Evolutionary conservation across 2,329 filamentous ascomycete genomes (phyloP), one percentile per base, ranked within the genome.

Genomic region (Microcera coccophila): DNA sequence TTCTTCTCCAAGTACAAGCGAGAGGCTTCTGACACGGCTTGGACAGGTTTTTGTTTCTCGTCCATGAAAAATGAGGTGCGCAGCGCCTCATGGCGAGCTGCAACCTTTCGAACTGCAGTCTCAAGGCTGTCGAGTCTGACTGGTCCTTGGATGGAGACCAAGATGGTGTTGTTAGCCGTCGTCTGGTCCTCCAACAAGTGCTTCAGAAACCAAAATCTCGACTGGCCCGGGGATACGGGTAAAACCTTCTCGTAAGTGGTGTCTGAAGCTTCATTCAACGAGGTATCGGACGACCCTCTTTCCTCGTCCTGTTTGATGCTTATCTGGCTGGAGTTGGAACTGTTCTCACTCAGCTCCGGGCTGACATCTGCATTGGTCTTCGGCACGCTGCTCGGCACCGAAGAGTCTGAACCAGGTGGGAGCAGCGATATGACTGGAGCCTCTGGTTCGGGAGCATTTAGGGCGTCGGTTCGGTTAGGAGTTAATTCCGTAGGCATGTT

Each of bases 141-240:
- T 5, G 33, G 39, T 0, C 71, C 71, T 0, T 32, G 52, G 3
- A 74, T 32, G 2, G 57, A 45, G 40, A 61, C 56, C 1, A 38
- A 52, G 2, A 61, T 48, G 1, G 66, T 62, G 21, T 66, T 57
- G 48, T 76, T 76, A 45, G 63, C 67, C 2, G 65, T 63, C 0
- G 63, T 67, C 7, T 57, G 56, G 36, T 73, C 63, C 7, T 68
- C 45, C 3, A 70, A 19, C 3, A 55, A 58, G 5, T 54, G 43
- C 4, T 49, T 45, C 0, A 67, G 45, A 43, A 70, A 68, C 67
- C 67, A 74, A 46, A 73, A 68, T 0, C 68, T 55, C 0, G 62
- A 57, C 48, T 74, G 70, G 7, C 54, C 62, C n/a, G 60, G 60
- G 3, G 70, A 71, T 45, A 73, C 64, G 7, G 39, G 59, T 35